phyloP scores from a whole-genome alignment of 2,329 filamentous ascomycete genomes.

The Scedosporium aurantiacum region DNA sequence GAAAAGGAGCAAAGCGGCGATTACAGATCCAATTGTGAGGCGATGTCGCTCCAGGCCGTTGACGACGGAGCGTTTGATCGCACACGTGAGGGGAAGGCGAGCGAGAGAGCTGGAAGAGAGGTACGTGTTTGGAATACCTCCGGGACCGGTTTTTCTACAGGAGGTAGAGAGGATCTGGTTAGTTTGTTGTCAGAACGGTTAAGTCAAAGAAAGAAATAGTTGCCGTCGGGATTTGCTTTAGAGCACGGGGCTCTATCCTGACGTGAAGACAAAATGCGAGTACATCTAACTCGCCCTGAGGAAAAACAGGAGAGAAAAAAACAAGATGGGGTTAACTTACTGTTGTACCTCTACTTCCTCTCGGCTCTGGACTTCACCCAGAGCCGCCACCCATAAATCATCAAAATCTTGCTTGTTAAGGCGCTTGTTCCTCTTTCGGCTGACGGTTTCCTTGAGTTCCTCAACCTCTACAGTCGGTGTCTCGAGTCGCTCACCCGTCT shows the following conservation, averaged over 20 bases:
- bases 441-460: slow-evolving; percentile 67
- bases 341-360: slow-evolving; percentile 47
- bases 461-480: slow-evolving; percentile 53
- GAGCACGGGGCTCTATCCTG: background rate
- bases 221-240: background rate
- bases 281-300: too few species aligned
- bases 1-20: slow-evolving; percentile 34
- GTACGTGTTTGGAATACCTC: slow-evolving; percentile 46
- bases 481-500: slow-evolving; percentile 46
- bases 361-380: slow-evolving; percentile 56
- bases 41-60: slow-evolving; percentile 78
- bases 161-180: slow-evolving; percentile 69
- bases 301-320: slow-evolving; percentile 20
- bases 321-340: slow-evolving; percentile 36
- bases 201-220: background rate
- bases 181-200: slow-evolving; percentile 54
- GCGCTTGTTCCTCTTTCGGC: slow-evolving; percentile 65
- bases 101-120: slow-evolving; percentile 85
- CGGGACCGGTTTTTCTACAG: slow-evolving; percentile 61
- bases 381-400: slow-evolving; percentile 66
- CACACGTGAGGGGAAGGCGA: slow-evolving; percentile 76
- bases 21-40: slow-evolving; percentile 64
- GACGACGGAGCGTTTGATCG: slow-evolving; percentile 66
- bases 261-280: too few species aligned
- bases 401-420: slow-evolving; percentile 87